Percentiles rank a stretch among this genome's conserved stretches.
Evolutionary conservation across 495 filamentous ascomycete species (phyloP).

Genomic region (Schizothecium vesticola): DNA sequence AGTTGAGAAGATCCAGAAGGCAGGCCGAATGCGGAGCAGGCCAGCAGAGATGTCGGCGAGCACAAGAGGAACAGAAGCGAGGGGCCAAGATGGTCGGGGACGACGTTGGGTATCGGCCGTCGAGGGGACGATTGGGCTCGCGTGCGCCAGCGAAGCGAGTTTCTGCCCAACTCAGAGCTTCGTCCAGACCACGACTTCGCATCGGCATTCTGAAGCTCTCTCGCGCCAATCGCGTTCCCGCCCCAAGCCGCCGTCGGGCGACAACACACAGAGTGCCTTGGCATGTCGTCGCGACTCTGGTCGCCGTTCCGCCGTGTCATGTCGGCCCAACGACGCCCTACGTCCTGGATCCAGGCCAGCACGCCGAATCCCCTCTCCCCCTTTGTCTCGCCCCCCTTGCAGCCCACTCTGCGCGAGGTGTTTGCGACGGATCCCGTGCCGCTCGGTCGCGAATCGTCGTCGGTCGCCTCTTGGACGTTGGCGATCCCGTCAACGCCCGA

Average conservation of each 20-base stretch:
- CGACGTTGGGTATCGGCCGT: constrained; percentile 8
- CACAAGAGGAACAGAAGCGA: not conserved
- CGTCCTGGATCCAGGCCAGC: constrained; percentile 9
- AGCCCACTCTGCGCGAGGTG: constrained; percentile 1
- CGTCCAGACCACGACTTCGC: constrained; percentile 17
- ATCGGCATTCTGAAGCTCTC: constrained; percentile 14
- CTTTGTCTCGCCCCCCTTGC: constrained; percentile 6
- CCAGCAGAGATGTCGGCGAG: constrained; percentile 8
- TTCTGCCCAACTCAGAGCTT: constrained; percentile 22
- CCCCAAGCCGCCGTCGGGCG: constrained; percentile 19
- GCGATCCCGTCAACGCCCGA: constrained; percentile 21
- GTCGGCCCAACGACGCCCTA: constrained; percentile 29
- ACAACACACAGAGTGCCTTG: constrained; percentile 19
- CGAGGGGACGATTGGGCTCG: constrained; percentile 7
- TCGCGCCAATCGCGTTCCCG: constrained; percentile 25
- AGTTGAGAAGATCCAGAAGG: not conserved
- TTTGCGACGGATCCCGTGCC: constrained; percentile 3
- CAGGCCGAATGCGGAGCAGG: not conserved
- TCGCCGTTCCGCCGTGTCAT: constrained; percentile 1
- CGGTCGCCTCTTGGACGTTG: not conserved
- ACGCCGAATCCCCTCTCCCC: constrained; percentile 1
- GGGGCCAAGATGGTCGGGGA: not conserved
- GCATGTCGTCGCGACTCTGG: constrained; percentile 4
- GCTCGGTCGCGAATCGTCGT: constrained; percentile 6
- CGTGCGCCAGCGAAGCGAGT: constrained; percentile 19